A percentile compares a stretch with the other conserved stretches of the same genome.
Conservation (phyloP, 2,329 filamentous ascomycete genomes). For the Aspergillus ustus region DNA sequence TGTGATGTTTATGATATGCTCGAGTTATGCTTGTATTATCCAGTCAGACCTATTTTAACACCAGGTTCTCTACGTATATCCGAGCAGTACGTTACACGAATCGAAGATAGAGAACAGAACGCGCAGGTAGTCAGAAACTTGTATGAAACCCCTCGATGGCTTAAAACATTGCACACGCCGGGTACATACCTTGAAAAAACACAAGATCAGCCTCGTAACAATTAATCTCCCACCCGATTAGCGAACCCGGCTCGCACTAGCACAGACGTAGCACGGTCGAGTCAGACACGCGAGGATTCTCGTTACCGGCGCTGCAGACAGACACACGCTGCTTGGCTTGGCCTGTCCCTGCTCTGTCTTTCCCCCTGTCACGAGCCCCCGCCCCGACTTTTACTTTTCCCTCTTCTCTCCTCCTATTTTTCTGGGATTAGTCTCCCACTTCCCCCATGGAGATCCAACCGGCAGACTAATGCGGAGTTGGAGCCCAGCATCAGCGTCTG, state of each 20-base stretch:
- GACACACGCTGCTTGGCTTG: too few relatives aligned
- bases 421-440: background rate
- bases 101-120: background rate
- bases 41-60: too few relatives aligned
- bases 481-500: background rate
- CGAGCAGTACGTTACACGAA: background rate
- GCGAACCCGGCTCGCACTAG: background rate
- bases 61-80: too few relatives aligned
- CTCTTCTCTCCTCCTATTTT: background rate
- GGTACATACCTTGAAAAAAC: background rate
- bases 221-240: background rate
- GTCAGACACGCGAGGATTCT: background rate
- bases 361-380: background rate
- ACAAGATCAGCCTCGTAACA: background rate
- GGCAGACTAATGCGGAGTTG: background rate
- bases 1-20: background rate
- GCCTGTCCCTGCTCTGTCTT: background rate
- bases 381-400: background rate
- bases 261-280: background rate
- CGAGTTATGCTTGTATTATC: too few relatives aligned
- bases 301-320: background rate
- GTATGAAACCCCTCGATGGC: background rate
- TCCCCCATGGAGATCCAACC: too few relatives aligned
- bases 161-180: background rate
- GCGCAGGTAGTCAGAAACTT: background rate